Evolutionary conservation across 148 eudicot genomes (phyloP).

Genomic region (Pharnaceum exiguum): DNA sequence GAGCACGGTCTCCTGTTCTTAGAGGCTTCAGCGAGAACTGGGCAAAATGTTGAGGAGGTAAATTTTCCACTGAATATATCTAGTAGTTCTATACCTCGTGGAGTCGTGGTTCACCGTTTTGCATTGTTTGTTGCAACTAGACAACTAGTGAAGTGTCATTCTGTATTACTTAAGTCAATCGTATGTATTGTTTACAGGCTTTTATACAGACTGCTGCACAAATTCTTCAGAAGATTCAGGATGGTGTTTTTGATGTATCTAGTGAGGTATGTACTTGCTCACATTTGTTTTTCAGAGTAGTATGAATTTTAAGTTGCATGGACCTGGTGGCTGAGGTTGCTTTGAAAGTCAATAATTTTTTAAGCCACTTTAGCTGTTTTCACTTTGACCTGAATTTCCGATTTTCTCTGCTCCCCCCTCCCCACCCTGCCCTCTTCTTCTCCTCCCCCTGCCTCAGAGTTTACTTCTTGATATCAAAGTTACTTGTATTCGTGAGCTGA

Average conservation of each 20-base stretch:
- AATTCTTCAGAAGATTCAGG: conserved; percentile 61
- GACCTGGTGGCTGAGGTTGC: not conserved
- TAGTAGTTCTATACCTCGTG: not conserved
- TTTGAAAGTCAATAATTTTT: too few relatives aligned
- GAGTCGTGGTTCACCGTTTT: not conserved
- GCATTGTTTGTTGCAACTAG: not conserved
- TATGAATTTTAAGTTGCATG: too few relatives aligned
- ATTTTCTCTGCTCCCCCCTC: too few relatives aligned
- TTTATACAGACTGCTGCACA: conserved; percentile 51
- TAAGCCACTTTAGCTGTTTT: too few relatives aligned
- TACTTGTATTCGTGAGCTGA: too few relatives aligned
- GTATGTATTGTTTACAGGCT: conserved; percentile 35
- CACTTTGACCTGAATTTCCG: too few relatives aligned
- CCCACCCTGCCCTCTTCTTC: too few relatives aligned
- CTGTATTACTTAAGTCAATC: not conserved
- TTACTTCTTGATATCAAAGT: too few relatives aligned
- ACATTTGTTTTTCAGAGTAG: not conserved
- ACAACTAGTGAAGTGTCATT: not conserved
- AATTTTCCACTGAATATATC: not conserved
- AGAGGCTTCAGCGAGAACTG: conserved; percentile 76
- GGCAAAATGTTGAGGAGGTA: conserved; percentile 73
- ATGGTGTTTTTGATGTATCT: conserved; percentile 65
- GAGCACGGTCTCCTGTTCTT: conserved; percentile 68
- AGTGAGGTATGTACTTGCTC: conserved; percentile 44
- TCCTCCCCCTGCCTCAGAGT: too few relatives aligned